phyloP scores from a whole-genome alignment of 768 basidiomycete genomes.

The Dacryopinax spathularia region DNA sequence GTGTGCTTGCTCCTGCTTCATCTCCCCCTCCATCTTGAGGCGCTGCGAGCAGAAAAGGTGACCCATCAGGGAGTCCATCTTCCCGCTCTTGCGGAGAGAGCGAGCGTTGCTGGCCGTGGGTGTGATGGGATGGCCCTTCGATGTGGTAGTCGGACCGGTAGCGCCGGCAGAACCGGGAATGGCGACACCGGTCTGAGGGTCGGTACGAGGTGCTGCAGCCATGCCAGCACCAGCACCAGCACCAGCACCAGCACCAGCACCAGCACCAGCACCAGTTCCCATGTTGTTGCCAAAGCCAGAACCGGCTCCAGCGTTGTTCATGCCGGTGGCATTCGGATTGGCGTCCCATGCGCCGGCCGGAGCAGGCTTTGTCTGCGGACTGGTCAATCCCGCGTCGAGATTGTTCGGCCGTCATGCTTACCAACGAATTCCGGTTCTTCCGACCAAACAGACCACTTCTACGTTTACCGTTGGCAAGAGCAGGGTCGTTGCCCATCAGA shows the following conservation, averaged over 20 bases:
- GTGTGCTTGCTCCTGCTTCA: conserved; percentile 25
- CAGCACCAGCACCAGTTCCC: too few species aligned
- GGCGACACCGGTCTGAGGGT: not conserved
- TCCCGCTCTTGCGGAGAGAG: not conserved
- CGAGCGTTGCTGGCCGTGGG: not conserved
- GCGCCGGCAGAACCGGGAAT: not conserved
- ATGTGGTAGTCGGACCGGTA: not conserved
- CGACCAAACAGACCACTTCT: not conserved
- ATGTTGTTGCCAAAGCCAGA: not conserved
- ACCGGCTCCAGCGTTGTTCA: too few species aligned
- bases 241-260: not conserved
- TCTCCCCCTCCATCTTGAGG: not conserved
- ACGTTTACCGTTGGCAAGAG: not conserved
- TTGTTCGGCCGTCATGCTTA: too few species aligned
- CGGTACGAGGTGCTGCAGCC: not conserved
- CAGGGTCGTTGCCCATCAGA: not conserved
- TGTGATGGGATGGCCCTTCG: not conserved
- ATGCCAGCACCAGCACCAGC: not conserved
- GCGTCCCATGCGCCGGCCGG: too few species aligned
- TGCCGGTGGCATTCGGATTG: too few species aligned
- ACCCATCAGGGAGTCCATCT: not conserved
- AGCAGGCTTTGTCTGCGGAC: not conserved
- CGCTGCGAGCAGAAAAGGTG: not conserved
- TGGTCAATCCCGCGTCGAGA: too few species aligned
- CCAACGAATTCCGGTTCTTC: not conserved